Conservation (phyloP, 1,139 yeast species). For the Lodderomyces jiufengensis region DNA sequence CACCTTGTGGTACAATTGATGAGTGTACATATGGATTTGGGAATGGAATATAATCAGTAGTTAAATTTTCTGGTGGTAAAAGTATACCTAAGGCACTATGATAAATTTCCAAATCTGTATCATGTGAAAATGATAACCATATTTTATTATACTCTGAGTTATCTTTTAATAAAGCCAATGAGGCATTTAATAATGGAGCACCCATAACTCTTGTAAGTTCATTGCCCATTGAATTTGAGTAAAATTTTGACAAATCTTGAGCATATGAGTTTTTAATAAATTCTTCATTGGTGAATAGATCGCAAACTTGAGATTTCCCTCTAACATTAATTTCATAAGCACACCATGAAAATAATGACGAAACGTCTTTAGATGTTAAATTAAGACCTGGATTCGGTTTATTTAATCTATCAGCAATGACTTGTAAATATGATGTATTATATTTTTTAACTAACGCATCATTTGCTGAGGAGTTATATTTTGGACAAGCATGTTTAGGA, state of each 20-base stretch:
- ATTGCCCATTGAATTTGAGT: constrained; percentile 49
- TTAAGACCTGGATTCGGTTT: constrained; percentile 28
- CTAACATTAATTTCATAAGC: constrained; percentile 53
- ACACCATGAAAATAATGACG: constrained; percentile 41
- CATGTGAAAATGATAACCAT: constrained; percentile 56
- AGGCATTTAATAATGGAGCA: constrained; percentile 47
- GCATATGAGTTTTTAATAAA: constrained; percentile 32
- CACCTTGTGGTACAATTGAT: constrained; percentile 55
- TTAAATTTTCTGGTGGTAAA: constrained; percentile 21
- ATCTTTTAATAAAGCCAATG: constrained; percentile 40
- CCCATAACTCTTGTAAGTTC: constrained; percentile 42
- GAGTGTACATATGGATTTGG: constrained; percentile 43
- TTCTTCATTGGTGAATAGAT: constrained; percentile 48
- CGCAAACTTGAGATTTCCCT: constrained; percentile 48
- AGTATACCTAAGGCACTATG: constrained; percentile 52
- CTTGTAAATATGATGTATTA: constrained; percentile 25
- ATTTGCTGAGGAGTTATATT: constrained; percentile 18
- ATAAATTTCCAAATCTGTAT: constrained; percentile 50
- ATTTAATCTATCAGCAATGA: constrained; percentile 37
- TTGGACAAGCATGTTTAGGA: constrained; percentile 24
- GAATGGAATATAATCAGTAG: constrained; percentile 29
- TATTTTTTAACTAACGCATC: constrained; percentile 11
- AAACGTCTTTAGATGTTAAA: constrained; percentile 40
- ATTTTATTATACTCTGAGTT: constrained; percentile 25
- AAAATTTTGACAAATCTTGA: constrained; percentile 43